Conservation (phyloP, 2,329 filamentous ascomycete genomes). For the Chrysosporium keratinophilum region DNA sequence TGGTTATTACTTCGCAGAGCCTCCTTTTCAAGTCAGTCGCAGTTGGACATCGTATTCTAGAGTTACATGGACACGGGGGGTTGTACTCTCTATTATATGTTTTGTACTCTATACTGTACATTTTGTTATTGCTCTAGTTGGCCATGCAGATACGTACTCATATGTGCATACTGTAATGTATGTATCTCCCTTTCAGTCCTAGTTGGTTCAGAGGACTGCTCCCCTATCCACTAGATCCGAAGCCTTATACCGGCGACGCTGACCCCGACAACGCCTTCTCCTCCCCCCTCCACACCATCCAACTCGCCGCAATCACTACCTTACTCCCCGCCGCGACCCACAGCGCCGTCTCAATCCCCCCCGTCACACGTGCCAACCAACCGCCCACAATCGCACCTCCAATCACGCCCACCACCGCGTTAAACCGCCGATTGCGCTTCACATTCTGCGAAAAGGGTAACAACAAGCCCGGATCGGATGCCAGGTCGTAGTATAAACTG, state of each 20-base stretch:
- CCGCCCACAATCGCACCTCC: conserved; percentile 35
- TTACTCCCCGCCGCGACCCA: conserved; percentile 37
- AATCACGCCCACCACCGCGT: conserved; percentile 30
- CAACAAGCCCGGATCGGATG: conserved; percentile 31
- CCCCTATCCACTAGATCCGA: background rate
- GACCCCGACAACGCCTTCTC: background rate
- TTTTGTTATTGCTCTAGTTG: no score
- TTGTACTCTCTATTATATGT: no score
- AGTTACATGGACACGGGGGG: no score
- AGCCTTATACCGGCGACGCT: background rate
- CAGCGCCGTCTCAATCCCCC: conserved; percentile 35
- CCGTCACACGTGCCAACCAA: conserved; percentile 34
- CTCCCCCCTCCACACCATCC: conserved; percentile 30
- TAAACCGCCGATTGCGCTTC: conserved; percentile 31
- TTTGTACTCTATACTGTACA: no score
- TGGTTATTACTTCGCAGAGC: no score
- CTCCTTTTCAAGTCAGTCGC: no score
- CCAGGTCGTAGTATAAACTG: conserved; percentile 39
- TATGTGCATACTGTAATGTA: no score
- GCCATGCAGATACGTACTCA: no score
- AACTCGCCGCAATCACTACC: conserved; percentile 28
- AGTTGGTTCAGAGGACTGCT: background rate
- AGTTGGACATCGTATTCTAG: no score
- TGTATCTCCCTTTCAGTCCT: background rate
- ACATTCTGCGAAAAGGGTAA: conserved; percentile 29